A percentile compares a stretch with the other conserved stretches of the same genome.
These are phyloP conservation scores for Geotrichum cucujoidarum DNA, from an alignment of 1,139 yeast species.

Conservation along the genomic window DNA sequence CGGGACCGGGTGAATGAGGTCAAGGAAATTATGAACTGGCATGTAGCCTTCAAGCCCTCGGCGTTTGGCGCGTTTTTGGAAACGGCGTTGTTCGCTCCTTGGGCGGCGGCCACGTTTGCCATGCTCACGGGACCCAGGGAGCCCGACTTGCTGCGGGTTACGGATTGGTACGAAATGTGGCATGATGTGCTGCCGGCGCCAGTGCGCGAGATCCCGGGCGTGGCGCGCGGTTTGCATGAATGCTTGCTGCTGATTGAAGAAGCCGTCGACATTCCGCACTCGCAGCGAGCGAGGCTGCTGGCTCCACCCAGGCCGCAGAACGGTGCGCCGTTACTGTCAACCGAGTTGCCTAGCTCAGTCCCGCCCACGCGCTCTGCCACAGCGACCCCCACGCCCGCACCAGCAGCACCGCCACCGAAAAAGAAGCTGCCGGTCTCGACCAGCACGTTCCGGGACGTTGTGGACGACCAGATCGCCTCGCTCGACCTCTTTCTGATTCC, in stretches of 20 bases:
- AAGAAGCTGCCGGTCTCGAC: constrained; percentile 19
- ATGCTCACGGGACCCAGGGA: background rate
- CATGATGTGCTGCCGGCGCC: constrained; percentile 28
- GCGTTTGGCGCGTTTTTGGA: constrained; percentile 30
- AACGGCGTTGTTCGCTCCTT: constrained; percentile 35
- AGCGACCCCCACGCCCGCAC: background rate
- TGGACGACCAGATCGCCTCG: constrained; percentile 43
- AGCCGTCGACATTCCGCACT: constrained; percentile 22
- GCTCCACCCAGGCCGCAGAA: constrained; percentile 3
- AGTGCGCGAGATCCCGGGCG: constrained; percentile 24
- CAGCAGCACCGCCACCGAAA: constrained; percentile 6
- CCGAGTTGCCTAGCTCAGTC: background rate
- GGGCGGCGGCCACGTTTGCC: constrained; percentile 25
- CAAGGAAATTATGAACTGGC: constrained; percentile 10
- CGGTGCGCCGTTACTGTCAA: background rate
- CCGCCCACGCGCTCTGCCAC: background rate
- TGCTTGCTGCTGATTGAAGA: constrained; percentile 38
- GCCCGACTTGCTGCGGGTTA: constrained; percentile 16
- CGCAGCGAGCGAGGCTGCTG: constrained; percentile 3
- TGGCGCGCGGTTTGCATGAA: constrained; percentile 28
- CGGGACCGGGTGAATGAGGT: background rate
- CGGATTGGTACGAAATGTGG: constrained; percentile 37
- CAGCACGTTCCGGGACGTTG: constrained; percentile 40
- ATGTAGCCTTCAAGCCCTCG: constrained; percentile 23
- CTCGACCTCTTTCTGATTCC: constrained; percentile 39